phyloP scores from a whole-genome alignment of 2,329 filamentous ascomycete genomes.

The Knoxdaviesia capensis region DNA sequence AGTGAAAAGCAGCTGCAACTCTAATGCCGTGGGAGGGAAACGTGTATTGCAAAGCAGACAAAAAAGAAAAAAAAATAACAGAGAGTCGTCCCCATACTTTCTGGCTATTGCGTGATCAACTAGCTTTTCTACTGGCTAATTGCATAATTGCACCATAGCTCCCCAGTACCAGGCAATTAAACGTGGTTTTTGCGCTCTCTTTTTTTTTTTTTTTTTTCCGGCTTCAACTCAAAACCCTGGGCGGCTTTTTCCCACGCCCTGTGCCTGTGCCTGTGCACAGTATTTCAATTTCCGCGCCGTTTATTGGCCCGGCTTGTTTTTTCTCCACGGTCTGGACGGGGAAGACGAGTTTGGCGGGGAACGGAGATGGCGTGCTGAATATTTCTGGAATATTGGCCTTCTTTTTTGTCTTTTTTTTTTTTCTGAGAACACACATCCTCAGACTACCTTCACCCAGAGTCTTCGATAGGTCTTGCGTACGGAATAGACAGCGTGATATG shows the following conservation, averaged over 20 bases:
- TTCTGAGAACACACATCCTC: background rate
- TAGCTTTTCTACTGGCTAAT: conserved; percentile 4
- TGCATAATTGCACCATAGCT: conserved; percentile 3
- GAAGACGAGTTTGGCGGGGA: too few relatives aligned
- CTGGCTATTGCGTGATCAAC: conserved; percentile 6
- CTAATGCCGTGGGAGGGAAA: too few relatives aligned
- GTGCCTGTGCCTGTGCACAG: too few relatives aligned
- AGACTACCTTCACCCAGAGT: too few relatives aligned
- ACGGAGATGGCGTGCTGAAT: background rate
- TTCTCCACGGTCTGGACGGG: too few relatives aligned
- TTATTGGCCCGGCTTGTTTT: too few relatives aligned
- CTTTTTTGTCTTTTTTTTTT: background rate
- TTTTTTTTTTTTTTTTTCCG: conserved; percentile 4
- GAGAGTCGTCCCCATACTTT: conserved; percentile 1
- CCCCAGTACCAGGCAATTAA: background rate
- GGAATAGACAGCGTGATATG: too few relatives aligned
- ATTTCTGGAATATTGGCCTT: background rate
- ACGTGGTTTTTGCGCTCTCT: background rate
- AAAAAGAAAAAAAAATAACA: background rate
- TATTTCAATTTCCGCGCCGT: too few relatives aligned
- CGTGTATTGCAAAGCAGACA: too few relatives aligned
- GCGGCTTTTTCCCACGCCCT: too few relatives aligned
- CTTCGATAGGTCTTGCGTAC: too few relatives aligned
- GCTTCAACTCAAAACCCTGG: background rate
- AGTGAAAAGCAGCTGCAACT: too few relatives aligned